Conservation (phyloP, 208 protist genomes). For the Angomonas ambiguus region DNA sequence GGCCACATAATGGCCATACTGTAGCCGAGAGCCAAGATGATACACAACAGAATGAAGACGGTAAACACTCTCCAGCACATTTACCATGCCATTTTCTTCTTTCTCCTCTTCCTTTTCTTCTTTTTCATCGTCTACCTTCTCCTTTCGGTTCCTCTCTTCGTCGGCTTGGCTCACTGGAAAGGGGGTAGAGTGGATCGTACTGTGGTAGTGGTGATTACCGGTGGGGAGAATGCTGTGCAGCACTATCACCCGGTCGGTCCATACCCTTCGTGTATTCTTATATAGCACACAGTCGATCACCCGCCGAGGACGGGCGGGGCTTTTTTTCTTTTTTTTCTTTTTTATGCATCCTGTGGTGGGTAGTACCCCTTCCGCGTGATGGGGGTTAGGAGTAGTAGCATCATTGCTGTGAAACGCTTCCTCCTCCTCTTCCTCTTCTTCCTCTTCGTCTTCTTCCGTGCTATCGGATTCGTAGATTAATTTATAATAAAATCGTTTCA, state of each 20-base stretch:
- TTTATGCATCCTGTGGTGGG: too few species aligned
- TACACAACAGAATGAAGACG: neutral
- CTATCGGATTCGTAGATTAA: conserved; percentile 2
- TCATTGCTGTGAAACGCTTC: neutral
- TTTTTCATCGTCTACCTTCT: too few species aligned
- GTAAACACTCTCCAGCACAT: too few species aligned
- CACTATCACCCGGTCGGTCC: too few species aligned
- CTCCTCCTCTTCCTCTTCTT: neutral
- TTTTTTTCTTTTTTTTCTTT: neutral
- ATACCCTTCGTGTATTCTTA: too few species aligned
- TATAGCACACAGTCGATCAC: too few species aligned
- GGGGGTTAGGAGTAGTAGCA: neutral
- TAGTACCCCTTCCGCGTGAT: neutral
- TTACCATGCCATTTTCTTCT: neutral
- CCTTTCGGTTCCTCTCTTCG: too few species aligned
- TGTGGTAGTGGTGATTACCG: too few species aligned
- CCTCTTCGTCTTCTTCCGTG: too few species aligned
- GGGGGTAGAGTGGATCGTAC: neutral
- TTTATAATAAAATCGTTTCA: conserved; percentile 66
- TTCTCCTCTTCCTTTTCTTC: neutral
- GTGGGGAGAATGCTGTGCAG: too few species aligned
- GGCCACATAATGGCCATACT: neutral
- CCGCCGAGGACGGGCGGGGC: too few species aligned
- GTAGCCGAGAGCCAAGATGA: neutral
- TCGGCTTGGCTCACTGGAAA: conserved; percentile 33